Evolutionary conservation across 2,329 filamentous ascomycete genomes (phyloP).

Genomic region (Aspergillus sp.): DNA sequence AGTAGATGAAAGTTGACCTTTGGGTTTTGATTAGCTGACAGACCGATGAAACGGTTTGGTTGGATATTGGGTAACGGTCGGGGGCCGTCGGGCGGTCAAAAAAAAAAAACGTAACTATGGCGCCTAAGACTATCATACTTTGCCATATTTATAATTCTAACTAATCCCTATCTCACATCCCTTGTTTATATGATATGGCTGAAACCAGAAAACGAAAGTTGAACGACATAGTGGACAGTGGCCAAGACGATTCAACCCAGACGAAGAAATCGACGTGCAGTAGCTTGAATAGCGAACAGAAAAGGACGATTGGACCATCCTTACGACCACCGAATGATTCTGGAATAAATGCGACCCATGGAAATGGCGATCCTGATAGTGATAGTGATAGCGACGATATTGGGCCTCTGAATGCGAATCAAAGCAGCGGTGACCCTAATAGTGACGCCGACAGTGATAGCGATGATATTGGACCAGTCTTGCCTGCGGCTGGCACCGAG

Average conservation of each 20-base stretch:
- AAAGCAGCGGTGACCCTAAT: constrained; percentile 10
- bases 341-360: constrained; percentile 5
- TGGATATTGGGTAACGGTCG: too few relatives aligned
- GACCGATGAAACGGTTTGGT: too few relatives aligned
- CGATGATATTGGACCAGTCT: constrained; percentile 37
- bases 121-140: too few relatives aligned
- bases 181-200: neutral
- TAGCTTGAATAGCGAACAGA: constrained; percentile 34
- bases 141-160: too few relatives aligned
- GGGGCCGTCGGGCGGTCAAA: too few relatives aligned
- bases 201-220: constrained; percentile 15
- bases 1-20: too few relatives aligned
- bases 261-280: constrained; percentile 4
- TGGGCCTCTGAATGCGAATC: constrained; percentile 24
- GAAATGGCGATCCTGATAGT: neutral
- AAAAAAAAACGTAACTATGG: too few relatives aligned
- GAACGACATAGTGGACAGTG: constrained; percentile 2
- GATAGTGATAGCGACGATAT: constrained; percentile 34
- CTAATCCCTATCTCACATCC: too few relatives aligned
- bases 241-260: neutral
- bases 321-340: constrained; percentile 42
- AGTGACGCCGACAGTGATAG: constrained; percentile 19
- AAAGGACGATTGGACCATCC: constrained; percentile 49
- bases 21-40: too few relatives aligned
- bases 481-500: constrained; percentile 23